These are phyloP conservation scores for Juglanconis sp. DNA, from an alignment of 2,329 filamentous ascomycete species.

Conservation along the genomic window DNA sequence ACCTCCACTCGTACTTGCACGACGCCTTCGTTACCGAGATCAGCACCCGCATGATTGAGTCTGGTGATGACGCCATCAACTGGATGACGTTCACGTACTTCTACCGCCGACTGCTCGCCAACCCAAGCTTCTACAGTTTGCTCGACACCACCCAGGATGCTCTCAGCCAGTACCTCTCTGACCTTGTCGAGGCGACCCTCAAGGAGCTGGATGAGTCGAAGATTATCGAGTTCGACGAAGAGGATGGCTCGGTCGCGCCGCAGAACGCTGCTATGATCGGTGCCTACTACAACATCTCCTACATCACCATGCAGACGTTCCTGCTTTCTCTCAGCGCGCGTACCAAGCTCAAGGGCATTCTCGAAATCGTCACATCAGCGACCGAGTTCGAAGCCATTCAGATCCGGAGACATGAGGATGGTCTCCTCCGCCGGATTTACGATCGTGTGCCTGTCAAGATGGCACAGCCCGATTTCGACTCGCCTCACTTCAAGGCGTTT, in stretches of 20 bases:
- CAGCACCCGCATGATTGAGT: slow-evolving; percentile 91
- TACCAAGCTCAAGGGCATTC: slow-evolving; percentile 93
- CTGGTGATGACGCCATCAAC: slow-evolving; percentile 94
- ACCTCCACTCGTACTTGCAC: slow-evolving; percentile 85
- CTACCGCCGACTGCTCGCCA: slow-evolving; percentile 89
- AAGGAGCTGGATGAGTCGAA: slow-evolving; percentile 89
- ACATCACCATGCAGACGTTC: slow-evolving; percentile 99
- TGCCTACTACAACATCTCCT: slow-evolving; percentile 98
- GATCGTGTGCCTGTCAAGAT: slow-evolving; percentile 95
- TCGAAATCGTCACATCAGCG: slow-evolving; percentile 95
- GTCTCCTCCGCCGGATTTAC: slow-evolving; percentile 85
- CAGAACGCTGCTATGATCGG: slow-evolving; percentile 97
- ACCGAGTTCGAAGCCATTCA: slow-evolving; percentile 96
- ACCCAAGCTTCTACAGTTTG: slow-evolving; percentile 93
- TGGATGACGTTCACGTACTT: slow-evolving; percentile 99
- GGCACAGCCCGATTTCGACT: slow-evolving; percentile 79
- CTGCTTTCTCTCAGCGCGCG: slow-evolving; percentile 81
- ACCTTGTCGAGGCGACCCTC: slow-evolving; percentile 87
- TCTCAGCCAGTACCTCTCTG: slow-evolving; percentile 89
- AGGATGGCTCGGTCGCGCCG: slow-evolving; percentile 83
- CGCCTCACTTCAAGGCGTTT: slow-evolving; percentile 97
- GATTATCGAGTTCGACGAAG: slow-evolving; percentile 93
- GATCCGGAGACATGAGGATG: slow-evolving; percentile 88
- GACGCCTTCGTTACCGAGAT: slow-evolving; percentile 97
- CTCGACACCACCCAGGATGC: slow-evolving; percentile 86